Evolutionary conservation across 257 asterid species (phyloP), one percentile per base, ranked within the genome.

Genomic region (Sherardia arvensis): DNA sequence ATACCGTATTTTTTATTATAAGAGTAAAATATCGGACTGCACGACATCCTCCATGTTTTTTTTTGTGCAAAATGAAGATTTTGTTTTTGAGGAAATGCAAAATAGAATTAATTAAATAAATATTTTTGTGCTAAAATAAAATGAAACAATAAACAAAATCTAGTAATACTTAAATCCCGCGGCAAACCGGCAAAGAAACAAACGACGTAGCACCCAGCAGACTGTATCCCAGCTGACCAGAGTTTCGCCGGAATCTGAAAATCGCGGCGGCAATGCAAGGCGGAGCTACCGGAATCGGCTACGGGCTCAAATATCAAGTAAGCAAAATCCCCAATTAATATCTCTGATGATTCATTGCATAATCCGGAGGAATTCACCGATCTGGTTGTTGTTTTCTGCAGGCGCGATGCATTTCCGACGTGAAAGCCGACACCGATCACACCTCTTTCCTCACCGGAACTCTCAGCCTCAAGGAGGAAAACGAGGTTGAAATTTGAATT

Each of bases 391-490:
- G n/a, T 43, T 26, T 65, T 34, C 40, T 74, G 62, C 69, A 93
- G 99, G 99, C 96, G 34, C 81, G 97, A 72, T 90, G 99, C 85
- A 93, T 93, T 80, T 80, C 96, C 56, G 97, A 87, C 67, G 97
- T 90, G 66, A 90, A 93, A 78, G 99, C 99, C 25, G 94, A 93
- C 73, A 82, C 95, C 34, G 99, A 93, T 81, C 99, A 93, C 70
- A 93, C 99, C 71, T 83, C 87, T 68, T 93, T 93, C 70, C 89
- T 93, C 55, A 72, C 96, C 58, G 97, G 94, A 23, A 85, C 97
- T 69, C 95, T 93, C 69, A 90, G 96, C 71, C 90, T 93, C 71
- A 90, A 87, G 77, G 99, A 93, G 77, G 99, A 93, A 81, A 93
- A 93, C 71, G 97, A 93, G 94, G 99, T 88, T 8, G 23, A 33